Conservation (phyloP, 2,329 filamentous ascomycete genomes). For the Pseudocercospora fuligena region DNA sequence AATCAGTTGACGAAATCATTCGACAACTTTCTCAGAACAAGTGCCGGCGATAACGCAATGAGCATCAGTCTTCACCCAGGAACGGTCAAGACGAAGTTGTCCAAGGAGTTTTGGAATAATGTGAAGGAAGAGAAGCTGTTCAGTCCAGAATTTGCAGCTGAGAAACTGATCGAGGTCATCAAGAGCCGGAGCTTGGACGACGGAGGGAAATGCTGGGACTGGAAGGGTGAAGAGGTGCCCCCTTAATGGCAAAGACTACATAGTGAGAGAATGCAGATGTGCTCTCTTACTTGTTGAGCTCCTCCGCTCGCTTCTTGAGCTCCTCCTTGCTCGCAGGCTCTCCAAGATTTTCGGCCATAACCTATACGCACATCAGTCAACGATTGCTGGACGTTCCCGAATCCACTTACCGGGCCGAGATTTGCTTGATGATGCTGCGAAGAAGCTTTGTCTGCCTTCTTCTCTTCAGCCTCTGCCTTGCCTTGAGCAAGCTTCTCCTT, state of each 20-base stretch:
- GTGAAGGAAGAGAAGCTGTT: slow-evolving; percentile 69
- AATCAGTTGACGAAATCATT: slow-evolving; percentile 73
- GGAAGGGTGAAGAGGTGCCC: slow-evolving; percentile 67
- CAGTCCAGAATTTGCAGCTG: slow-evolving; percentile 67
- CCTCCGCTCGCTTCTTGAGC: slow-evolving; percentile 55
- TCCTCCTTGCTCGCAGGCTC: slow-evolving; percentile 55
- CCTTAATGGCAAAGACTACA: slow-evolving; percentile 48
- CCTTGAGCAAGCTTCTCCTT: slow-evolving; percentile 28
- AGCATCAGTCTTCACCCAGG: slow-evolving; percentile 77
- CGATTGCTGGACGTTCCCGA: not conserved
- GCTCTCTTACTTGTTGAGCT: slow-evolving; percentile 52
- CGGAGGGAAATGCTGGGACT: slow-evolving; percentile 71
- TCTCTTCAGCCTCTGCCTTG: slow-evolving; percentile 25
- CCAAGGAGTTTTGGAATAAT: slow-evolving; percentile 71
- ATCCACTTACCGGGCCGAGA: slow-evolving; percentile 46
- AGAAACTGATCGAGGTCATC: slow-evolving; percentile 66
- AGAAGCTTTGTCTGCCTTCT: slow-evolving; percentile 35
- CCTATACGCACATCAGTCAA: slow-evolving; percentile 12
- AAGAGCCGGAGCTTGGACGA: slow-evolving; percentile 53
- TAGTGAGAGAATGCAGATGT: not conserved
- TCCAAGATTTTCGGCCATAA: slow-evolving; percentile 49
- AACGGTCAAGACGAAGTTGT: slow-evolving; percentile 77
- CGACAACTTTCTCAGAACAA: slow-evolving; percentile 67
- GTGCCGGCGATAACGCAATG: slow-evolving; percentile 66
- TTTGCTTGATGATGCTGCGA: slow-evolving; percentile 49